Evolutionary conservation across 2,329 filamentous ascomycete genomes (phyloP), one percentile per base, ranked within the genome.

Genomic region (Talaromyces sp.): DNA sequence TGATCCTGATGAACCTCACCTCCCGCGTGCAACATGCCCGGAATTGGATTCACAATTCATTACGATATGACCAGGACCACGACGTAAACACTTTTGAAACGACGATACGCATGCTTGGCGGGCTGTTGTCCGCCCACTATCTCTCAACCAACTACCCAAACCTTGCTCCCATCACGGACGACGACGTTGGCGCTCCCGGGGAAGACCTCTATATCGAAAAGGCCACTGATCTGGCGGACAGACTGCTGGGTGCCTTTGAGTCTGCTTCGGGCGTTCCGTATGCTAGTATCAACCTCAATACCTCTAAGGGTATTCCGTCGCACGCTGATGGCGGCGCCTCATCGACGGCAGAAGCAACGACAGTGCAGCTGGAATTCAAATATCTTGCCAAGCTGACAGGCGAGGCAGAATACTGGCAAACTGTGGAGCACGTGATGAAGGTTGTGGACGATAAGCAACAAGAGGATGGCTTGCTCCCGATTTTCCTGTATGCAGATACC

Each of bases 1-100:
- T 98, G 82, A 99, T 99, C 79, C 81, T 99, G 63, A 99, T 99
- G 95, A 98, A 98, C 74, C 82, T 96, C 65, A 98, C 93, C 14
- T 89, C 86, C 32, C 87, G 93, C 63, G 83, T 99, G 43, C 83
- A 87, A 41, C 87, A 96, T 70, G 93, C 95, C 29, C 84, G 93
- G 59, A 85, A 96, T 71, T 99, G 95, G 95, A 86, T 99, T 54
- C 83, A 90, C 1, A 88, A 86, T 4, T 87, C 87, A 8, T 77
- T 98, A 64, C 88, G 87, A 11, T 98, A 96, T 77, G 88, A 97
- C 62, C 91, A 96, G 74, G 84, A 97, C 69, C 92, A 97, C 73
- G 91, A 97, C 72, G 68, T 70, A n/a, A 70, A 65, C 46, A 68
- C 68, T 4, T 70, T 70, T 31, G 65, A 70, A 58, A 69, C 66